Evolutionary conservation across 768 basidiomycete species (phyloP).

Genomic region (Leucocoprinus sp.): DNA sequence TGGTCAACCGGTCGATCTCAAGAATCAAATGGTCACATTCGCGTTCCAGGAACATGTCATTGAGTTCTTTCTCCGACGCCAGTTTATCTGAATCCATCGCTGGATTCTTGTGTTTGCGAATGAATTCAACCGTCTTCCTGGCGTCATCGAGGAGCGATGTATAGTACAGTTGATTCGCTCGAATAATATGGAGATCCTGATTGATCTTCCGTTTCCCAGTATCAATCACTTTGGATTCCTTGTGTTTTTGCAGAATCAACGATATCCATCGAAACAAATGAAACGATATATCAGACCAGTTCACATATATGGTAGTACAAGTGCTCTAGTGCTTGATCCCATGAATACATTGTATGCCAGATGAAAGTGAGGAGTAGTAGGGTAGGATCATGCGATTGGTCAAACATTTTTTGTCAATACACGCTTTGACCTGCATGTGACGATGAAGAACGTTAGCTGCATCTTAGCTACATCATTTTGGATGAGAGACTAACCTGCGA

Average conservation of each 20-base stretch:
- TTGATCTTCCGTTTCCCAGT: slow-evolving; percentile 39
- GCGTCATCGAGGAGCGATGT: slow-evolving; percentile 48
- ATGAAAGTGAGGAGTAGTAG: slow-evolving; percentile 41
- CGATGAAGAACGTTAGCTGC: neutral
- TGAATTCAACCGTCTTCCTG: slow-evolving; percentile 41
- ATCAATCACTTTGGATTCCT: slow-evolving; percentile 43
- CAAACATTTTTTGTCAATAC: slow-evolving; percentile 34
- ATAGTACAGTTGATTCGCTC: slow-evolving; percentile 54
- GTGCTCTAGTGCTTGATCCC: slow-evolving; percentile 49
- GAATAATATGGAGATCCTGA: slow-evolving; percentile 47
- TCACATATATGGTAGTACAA: slow-evolving; percentile 41
- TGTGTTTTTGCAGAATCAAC: neutral
- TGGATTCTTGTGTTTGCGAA: slow-evolving; percentile 42
- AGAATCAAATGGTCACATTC: slow-evolving; percentile 44
- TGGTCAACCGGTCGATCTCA: slow-evolving; percentile 40
- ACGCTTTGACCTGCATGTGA: slow-evolving; percentile 28
- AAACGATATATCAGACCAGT: slow-evolving; percentile 30
- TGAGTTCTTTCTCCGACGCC: slow-evolving; percentile 20
- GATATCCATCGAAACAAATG: neutral
- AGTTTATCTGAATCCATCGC: slow-evolving; percentile 31
- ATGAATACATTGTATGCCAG: slow-evolving; percentile 53
- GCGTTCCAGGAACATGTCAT: slow-evolving; percentile 27
- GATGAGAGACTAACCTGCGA: slow-evolving; percentile 27
- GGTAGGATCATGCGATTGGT: slow-evolving; percentile 40
- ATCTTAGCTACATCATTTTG: neutral